Evolutionary conservation across 305 asterid genomes (phyloP).

Genomic region (Vinca major): DNA sequence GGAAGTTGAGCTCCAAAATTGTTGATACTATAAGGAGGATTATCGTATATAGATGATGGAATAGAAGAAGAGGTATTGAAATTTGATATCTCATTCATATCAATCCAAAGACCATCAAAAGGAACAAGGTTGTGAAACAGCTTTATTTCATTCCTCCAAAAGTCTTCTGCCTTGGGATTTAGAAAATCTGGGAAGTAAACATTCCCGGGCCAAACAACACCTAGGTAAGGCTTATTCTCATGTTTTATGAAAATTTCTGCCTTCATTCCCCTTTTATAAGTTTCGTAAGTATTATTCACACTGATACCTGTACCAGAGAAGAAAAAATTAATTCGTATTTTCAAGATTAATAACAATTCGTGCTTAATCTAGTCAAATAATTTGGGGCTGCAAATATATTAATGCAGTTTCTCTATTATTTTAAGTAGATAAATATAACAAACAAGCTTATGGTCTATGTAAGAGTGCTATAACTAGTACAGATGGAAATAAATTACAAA

Average conservation of each 20-base stretch:
- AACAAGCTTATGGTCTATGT: too few species aligned
- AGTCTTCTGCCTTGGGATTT: constrained; percentile 34
- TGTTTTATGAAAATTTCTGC: constrained; percentile 66
- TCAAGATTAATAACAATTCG: too few species aligned
- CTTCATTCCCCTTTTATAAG: constrained; percentile 59
- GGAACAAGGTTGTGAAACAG: constrained; percentile 47
- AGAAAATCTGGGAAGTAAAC: constrained; percentile 79
- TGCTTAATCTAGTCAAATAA: too few species aligned
- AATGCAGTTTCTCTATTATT: too few species aligned
- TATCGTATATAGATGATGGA: constrained; percentile 25
- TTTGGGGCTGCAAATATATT: too few species aligned
- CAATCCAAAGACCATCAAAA: constrained; percentile 81
- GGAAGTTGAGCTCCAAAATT: constrained; percentile 26
- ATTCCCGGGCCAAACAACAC: constrained; percentile 80
- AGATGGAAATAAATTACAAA: too few species aligned
- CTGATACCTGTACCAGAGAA: constrained; percentile 44
- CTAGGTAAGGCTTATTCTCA: constrained; percentile 55
- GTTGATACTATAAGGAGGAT: constrained; percentile 42
- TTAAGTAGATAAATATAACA: too few species aligned
- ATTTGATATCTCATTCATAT: constrained; percentile 83
- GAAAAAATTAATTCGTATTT: too few species aligned
- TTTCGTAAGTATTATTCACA: constrained; percentile 46
- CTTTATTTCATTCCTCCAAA: constrained; percentile 67
- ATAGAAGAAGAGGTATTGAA: constrained; percentile 36
- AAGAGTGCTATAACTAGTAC: too few species aligned